A percentile compares a stretch with the other conserved stretches of the same genome.
Conservation (phyloP, 1,139 yeast genomes). For the Meyerozyma carpophila region DNA sequence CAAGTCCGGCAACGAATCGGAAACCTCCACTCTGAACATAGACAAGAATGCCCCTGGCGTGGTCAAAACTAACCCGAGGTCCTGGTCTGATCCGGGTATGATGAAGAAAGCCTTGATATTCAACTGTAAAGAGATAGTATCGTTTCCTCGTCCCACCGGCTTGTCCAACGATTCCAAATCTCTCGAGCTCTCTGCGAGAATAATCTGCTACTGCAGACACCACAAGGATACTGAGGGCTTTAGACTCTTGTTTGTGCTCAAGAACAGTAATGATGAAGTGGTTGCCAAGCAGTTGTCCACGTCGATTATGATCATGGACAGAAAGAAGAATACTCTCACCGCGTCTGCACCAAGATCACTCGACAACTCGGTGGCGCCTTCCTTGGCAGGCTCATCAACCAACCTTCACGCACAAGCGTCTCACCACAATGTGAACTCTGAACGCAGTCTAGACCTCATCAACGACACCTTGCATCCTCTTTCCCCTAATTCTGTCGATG, state of each 20-base stretch:
- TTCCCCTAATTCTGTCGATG: slow-evolving; percentile 64
- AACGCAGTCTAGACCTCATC: slow-evolving; percentile 1
- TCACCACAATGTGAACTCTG: background rate
- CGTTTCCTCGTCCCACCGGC: slow-evolving; percentile 63
- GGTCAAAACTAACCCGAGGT: slow-evolving; percentile 41
- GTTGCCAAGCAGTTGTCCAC: slow-evolving; percentile 70
- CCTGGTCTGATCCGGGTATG: slow-evolving; percentile 72
- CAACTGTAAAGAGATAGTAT: slow-evolving; percentile 82
- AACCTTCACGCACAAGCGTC: slow-evolving; percentile 8
- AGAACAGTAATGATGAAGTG: slow-evolving; percentile 52
- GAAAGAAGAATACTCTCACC: slow-evolving; percentile 54
- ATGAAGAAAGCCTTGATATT: slow-evolving; percentile 81
- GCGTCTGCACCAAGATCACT: slow-evolving; percentile 10
- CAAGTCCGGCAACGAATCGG: slow-evolving; percentile 56
- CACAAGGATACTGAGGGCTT: slow-evolving; percentile 84
- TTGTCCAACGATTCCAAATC: slow-evolving; percentile 34
- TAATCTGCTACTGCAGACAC: slow-evolving; percentile 94
- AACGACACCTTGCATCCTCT: slow-evolving; percentile 26
- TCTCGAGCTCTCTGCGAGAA: slow-evolving; percentile 75
- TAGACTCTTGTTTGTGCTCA: slow-evolving; percentile 63
- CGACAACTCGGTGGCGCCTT: slow-evolving; percentile 15
- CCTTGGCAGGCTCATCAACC: slow-evolving; percentile 19
- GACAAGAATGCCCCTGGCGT: slow-evolving; percentile 17
- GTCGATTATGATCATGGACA: slow-evolving; percentile 86
- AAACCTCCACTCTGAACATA: slow-evolving; percentile 15